Base-by-base conservation (phyloP, 2,329 filamentous ascomycete species). In the Pseudophaeomoniella oleicola region DNA sequence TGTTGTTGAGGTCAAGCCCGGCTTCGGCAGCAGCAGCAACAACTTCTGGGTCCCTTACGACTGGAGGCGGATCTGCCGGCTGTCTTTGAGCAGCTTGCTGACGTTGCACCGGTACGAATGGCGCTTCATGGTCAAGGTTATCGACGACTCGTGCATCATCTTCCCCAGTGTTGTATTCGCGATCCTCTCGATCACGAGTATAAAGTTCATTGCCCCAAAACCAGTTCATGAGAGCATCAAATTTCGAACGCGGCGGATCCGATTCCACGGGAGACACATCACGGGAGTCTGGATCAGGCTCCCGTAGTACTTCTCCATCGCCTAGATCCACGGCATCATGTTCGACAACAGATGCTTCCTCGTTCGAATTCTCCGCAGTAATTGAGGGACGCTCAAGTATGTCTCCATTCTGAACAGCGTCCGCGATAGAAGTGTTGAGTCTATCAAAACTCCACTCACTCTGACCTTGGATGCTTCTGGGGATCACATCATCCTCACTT, bases 1-100 rank as follows among this genome's bases (percentile, higher is more conserved):
- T 62, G 42, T 78, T 73, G 32, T 76, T 73, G 10, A 63, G 50
- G 48, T 94, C 84, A 22, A 88, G 63, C 5, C 71, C 81, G 12
- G 73, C 76, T 34, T 72, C 74, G 14, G 69, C 70, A n/a, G 72
- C 78, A 32, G 71, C 79, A 36, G 75, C 74, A 15, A 73, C 64
- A 1, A 72, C 71, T 40, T 79, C 75, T 11, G 62, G 69, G 38
- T 74, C 71, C 30, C 62, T 64, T n/a, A 34, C 44, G 30, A 45
- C 41, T 13, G 46, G 43, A 14, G 35, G 22, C 5, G 32, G 34
- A 17, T 39, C 36, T 32, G 48, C 51, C 14, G 59, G 56, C 3
- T 55, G 56, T 4, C 51, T 48, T 4, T 56, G 50, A 19, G 50
- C 57, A 17, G 52, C 56, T 9, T 52, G 62, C 19, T 62, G 58